These are phyloP conservation scores for Diplogelasinospora grovesii DNA, from an alignment of 495 filamentous ascomycete species.

Conservation along the genomic window DNA sequence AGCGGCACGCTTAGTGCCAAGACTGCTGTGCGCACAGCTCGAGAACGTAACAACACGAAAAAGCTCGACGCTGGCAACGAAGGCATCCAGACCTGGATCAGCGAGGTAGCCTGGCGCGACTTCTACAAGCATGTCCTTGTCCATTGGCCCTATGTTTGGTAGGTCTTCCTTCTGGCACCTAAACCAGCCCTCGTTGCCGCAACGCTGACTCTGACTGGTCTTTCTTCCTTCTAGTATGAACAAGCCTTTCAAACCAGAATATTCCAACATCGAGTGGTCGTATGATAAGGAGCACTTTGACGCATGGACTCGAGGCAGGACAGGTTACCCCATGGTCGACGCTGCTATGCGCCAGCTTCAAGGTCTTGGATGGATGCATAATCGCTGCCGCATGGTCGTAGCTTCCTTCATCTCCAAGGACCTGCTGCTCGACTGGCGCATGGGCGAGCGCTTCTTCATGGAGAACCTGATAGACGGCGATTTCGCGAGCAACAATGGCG, in stretches of 20 bases:
- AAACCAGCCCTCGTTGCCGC: no score
- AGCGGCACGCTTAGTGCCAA: slow-evolving; percentile 71
- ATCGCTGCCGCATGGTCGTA: slow-evolving; percentile 82
- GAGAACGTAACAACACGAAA: slow-evolving; percentile 59
- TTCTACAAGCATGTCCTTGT: slow-evolving; percentile 88
- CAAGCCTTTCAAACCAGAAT: slow-evolving; percentile 87
- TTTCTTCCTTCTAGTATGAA: slow-evolving; percentile 58
- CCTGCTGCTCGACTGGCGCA: slow-evolving; percentile 82
- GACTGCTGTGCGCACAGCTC: slow-evolving; percentile 62
- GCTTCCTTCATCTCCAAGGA: slow-evolving; percentile 86
- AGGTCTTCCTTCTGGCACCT: slow-evolving; percentile 9
- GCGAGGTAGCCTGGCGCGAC: slow-evolving; percentile 85
- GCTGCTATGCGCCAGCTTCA: slow-evolving; percentile 84
- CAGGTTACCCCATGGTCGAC: slow-evolving; percentile 84
- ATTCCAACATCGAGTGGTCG: slow-evolving; percentile 76
- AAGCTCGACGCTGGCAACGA: slow-evolving; percentile 61
- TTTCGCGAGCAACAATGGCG: slow-evolving; percentile 87
- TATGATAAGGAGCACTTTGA: slow-evolving; percentile 61
- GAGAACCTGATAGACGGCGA: slow-evolving; percentile 83
- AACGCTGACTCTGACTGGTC: background rate
- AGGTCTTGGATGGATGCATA: slow-evolving; percentile 76
- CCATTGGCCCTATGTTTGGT: slow-evolving; percentile 87
- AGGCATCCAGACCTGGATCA: slow-evolving; percentile 73
- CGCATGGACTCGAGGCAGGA: slow-evolving; percentile 70
- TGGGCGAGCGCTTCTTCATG: slow-evolving; percentile 88